Evolutionary conservation across 164 flowering plant genomes (phyloP).

Genomic region (Stephania yunnanensis): DNA sequence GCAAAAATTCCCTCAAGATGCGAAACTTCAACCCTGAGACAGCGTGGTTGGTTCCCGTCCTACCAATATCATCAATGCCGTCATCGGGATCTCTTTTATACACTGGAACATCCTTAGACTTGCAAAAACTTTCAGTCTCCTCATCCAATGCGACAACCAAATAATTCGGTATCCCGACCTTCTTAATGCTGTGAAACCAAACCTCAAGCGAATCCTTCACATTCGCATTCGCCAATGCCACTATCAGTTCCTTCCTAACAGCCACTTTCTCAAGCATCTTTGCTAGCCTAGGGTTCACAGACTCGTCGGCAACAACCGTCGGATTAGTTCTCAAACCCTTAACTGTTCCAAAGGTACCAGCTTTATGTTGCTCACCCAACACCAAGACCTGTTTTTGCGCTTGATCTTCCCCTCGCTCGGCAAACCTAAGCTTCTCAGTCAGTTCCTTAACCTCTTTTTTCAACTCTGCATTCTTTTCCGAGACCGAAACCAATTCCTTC

Average conservation of each 20-base stretch:
- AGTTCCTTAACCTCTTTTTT: slow-evolving; percentile 62
- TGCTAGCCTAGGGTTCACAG: slow-evolving; percentile 78
- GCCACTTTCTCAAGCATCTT: slow-evolving; percentile 63
- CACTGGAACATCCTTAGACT: slow-evolving; percentile 36
- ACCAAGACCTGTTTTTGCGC: slow-evolving; percentile 52
- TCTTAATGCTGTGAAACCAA: slow-evolving; percentile 73
- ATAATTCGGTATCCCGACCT: slow-evolving; percentile 69
- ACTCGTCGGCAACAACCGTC: slow-evolving; percentile 65
- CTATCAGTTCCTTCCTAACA: slow-evolving; percentile 65
- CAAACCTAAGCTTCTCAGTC: slow-evolving; percentile 50
- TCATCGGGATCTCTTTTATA: slow-evolving; percentile 70
- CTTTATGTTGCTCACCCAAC: slow-evolving; percentile 56
- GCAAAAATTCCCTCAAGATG: slow-evolving; percentile 85
- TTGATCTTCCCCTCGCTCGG: slow-evolving; percentile 54
- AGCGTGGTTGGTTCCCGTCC: slow-evolving; percentile 70
- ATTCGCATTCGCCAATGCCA: slow-evolving; percentile 74
- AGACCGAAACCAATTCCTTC: slow-evolving; percentile 35
- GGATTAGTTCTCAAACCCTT: slow-evolving; percentile 78
- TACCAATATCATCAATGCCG: slow-evolving; percentile 56
- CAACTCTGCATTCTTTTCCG: slow-evolving; percentile 58
- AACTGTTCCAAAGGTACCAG: slow-evolving; percentile 90
- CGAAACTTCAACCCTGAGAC: slow-evolving; percentile 89
- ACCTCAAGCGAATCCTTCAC: slow-evolving; percentile 75
- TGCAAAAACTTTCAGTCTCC: slow-evolving; percentile 36
- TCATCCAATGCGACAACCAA: slow-evolving; percentile 85